phyloP scores from a whole-genome alignment of 352 stramenopile species.

The Globisporangium lucens region DNA sequence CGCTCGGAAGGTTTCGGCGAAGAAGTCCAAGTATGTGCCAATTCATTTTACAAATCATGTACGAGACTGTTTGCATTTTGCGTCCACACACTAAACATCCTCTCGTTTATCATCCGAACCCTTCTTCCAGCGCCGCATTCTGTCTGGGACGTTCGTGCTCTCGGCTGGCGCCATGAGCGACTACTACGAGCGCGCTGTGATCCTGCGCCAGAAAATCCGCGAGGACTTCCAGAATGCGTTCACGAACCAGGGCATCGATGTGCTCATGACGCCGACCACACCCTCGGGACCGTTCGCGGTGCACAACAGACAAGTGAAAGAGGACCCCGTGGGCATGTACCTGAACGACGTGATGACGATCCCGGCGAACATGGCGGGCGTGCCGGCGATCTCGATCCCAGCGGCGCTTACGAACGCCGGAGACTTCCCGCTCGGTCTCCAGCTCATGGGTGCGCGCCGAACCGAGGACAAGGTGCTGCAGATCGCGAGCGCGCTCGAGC shows the following conservation, averaged over 20 bases:
- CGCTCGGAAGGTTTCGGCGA: conserved; percentile 89
- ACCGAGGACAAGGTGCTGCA: conserved; percentile 60
- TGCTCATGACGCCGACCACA: conserved; percentile 85
- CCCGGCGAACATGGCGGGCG: conserved; percentile 81
- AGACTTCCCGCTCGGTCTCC: conserved; percentile 67
- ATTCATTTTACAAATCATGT: not conserved
- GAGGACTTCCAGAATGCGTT: conserved; percentile 70
- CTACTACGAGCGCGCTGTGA: conserved; percentile 88
- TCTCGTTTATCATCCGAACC: not conserved
- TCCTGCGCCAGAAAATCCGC: conserved; percentile 75
- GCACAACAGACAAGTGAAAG: conserved; percentile 46
- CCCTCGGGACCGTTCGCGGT: conserved; percentile 77
- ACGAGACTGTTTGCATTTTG: not conserved
- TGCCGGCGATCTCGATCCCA: conserved; percentile 84
- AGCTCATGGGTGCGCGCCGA: conserved; percentile 71
- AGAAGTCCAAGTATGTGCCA: conserved; percentile 78
- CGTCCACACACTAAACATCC: not conserved
- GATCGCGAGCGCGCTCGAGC: conserved; percentile 62
- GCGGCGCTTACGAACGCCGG: conserved; percentile 52
- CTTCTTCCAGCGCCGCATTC: conserved; percentile 67
- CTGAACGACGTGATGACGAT: conserved; percentile 93
- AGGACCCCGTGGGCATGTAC: conserved; percentile 84
- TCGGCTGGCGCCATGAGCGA: conserved; percentile 83
- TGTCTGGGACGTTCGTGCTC: conserved; percentile 90
- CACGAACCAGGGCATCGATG: conserved; percentile 60